A percentile compares a stretch with the other conserved stretches of the same genome.
These are phyloP conservation scores for Berberis thunbergii DNA, from an alignment of 164 flowering plant genomes.

Conservation along the genomic window DNA sequence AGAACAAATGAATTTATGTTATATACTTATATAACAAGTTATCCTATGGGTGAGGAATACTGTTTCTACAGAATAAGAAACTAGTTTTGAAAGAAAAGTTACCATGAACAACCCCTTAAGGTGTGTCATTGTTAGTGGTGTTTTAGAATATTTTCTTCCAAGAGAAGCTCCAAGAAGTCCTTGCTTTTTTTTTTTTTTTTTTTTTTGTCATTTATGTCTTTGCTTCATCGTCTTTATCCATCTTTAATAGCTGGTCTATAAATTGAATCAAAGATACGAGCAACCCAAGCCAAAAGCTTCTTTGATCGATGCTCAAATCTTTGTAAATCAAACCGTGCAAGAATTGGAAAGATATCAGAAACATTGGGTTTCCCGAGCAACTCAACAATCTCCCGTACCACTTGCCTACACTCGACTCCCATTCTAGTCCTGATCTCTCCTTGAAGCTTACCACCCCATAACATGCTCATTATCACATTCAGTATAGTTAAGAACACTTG, in stretches of 20 bases:
- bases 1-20: slow-evolving; percentile 27
- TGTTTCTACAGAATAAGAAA: background rate
- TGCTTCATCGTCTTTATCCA: too few species aligned
- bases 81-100: background rate
- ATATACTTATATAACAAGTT: background rate
- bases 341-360: slow-evolving; percentile 20
- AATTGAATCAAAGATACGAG: background rate
- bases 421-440: slow-evolving; percentile 20
- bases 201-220: background rate
- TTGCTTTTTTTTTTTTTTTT: background rate
- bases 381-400: slow-evolving; percentile 1
- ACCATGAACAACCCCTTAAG: background rate
- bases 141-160: background rate
- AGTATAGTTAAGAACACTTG: slow-evolving; percentile 11
- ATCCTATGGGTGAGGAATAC: background rate
- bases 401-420: slow-evolving; percentile 8
- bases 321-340: slow-evolving; percentile 21
- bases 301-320: slow-evolving; percentile 14
- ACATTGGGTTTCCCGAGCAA: slow-evolving; percentile 13
- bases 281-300: background rate
- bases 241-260: background rate
- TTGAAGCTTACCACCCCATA: slow-evolving; percentile 45
- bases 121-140: background rate
- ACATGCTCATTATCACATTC: slow-evolving; percentile 34
- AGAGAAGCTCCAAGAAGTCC: background rate